These are phyloP conservation scores for Phytophthora pisi DNA, from an alignment of 352 stramenopile genomes.

Conservation along the genomic window DNA sequence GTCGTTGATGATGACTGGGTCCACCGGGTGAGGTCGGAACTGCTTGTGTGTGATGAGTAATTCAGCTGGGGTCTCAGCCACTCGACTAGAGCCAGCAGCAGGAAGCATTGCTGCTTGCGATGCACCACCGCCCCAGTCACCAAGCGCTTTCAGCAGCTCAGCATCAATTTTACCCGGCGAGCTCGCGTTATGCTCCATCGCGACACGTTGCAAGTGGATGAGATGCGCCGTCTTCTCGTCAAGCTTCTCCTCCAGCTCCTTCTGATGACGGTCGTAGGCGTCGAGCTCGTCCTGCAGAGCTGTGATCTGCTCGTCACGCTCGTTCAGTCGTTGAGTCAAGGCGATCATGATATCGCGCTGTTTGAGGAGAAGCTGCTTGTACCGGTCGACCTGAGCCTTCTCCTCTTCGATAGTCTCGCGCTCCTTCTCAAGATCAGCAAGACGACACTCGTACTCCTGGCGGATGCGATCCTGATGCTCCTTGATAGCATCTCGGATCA, in stretches of 20 bases:
- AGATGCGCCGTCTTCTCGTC: conserved; percentile 94
- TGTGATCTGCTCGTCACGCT: conserved; percentile 96
- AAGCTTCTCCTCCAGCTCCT: conserved; percentile 93
- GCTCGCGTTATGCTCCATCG: conserved; percentile 88
- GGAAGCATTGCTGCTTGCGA: conserved; percentile 10
- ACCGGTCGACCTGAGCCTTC: conserved; percentile 95
- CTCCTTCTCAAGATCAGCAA: conserved; percentile 94
- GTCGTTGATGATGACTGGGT: conserved; percentile 50
- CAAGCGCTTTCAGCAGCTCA: conserved; percentile 71
- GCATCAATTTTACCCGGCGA: conserved; percentile 61
- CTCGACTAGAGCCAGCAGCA: background rate
- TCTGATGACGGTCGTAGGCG: conserved; percentile 92
- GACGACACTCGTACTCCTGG: conserved; percentile 90
- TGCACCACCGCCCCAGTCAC: conserved; percentile 52
- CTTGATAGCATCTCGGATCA: conserved; percentile 85
- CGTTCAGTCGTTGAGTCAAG: conserved; percentile 94
- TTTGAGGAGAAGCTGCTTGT: conserved; percentile 97
- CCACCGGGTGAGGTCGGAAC: conserved; percentile 55
- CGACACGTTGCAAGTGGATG: conserved; percentile 93
- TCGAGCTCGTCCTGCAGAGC: conserved; percentile 95
- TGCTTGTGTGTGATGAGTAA: conserved; percentile 74
- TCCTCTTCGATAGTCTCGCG: conserved; percentile 94
- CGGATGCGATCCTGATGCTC: conserved; percentile 91
- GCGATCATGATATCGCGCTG: conserved; percentile 97
- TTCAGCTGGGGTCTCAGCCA: conserved; percentile 33